Evolutionary conservation across 257 asterid genomes (phyloP).

Genomic region (Jacaranda copaia): DNA sequence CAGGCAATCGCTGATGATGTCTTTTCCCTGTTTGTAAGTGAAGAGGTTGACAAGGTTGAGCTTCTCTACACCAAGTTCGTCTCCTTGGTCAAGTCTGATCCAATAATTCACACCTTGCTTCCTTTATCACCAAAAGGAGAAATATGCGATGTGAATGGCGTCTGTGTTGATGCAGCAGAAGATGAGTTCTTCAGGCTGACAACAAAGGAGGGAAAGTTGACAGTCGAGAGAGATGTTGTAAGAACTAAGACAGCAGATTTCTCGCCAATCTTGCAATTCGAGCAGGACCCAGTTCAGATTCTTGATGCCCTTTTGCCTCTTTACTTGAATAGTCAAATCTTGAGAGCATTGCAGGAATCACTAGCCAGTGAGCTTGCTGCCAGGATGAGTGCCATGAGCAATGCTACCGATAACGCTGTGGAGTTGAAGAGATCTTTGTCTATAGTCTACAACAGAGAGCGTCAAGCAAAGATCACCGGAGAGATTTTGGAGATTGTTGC

Average conservation of each 20-base stretch:
- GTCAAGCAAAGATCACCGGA: constrained; percentile 93
- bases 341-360: constrained; percentile 87
- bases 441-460: constrained; percentile 70
- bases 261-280: constrained; percentile 85
- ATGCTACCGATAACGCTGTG: constrained; percentile 73
- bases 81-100: constrained; percentile 80
- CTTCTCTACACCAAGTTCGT: constrained; percentile 90
- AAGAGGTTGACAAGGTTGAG: constrained; percentile 92
- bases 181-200: constrained; percentile 89
- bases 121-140: constrained; percentile 92
- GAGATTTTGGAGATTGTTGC: constrained; percentile 97
- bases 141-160: constrained; percentile 81
- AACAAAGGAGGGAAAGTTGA: constrained; percentile 83
- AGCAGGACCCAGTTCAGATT: constrained; percentile 92
- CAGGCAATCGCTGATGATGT: constrained; percentile 92
- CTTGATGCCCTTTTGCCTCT: constrained; percentile 90
- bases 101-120: constrained; percentile 86
- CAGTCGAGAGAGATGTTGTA: constrained; percentile 76
- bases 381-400: constrained; percentile 95
- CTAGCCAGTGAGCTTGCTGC: constrained; percentile 92
- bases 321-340: constrained; percentile 84
- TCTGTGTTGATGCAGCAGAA: constrained; percentile 85
- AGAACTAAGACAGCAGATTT: constrained; percentile 69
- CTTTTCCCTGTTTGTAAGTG: constrained; percentile 78
- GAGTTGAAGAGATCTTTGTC: constrained; percentile 75